Evolutionary conservation across 495 filamentous ascomycete genomes (phyloP), one percentile per base, ranked within the genome.

Genomic region (Penicillium tannophilum): DNA sequence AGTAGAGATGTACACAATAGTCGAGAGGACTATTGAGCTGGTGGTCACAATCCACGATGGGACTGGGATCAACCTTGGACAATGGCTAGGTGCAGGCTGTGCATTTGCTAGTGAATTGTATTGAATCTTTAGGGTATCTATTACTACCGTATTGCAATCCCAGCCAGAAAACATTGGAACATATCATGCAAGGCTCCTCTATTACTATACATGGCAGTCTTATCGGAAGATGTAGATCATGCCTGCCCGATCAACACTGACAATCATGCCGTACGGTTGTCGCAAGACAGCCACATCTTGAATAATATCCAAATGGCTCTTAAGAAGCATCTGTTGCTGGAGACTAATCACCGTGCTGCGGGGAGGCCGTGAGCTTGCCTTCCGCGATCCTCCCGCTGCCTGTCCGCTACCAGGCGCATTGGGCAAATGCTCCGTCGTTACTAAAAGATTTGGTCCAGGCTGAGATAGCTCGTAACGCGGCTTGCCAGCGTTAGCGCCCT

Each of bases 171-270:
- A 19, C 8, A 19, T 36, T 19, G 36, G 19, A 36, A 52, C 28
- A 28, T 28, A 5, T 28, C 28, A 28, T 28, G 35, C 17, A 28
- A 39, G 39, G 36, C 49, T 4, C 35, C 16, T 28, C 26, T 35
- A 30, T 26, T 43, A 42, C 20, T 24, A 47, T 39, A 44, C 23
- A 54, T 41, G 17, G n/a, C 8, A 35, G 11, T 11, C 26, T 78
- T 68, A 93, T 63, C 87, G 86, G 75, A 95, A 96, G 36, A 98
- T 86, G 79, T 94, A 96, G 48, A 98, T 85, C 68, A 93, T 87
- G 4, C 95, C 95, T n/a, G 87, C 88, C 62, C 93, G 82, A 77
- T 99, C 95, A 49, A 87, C 93, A 64, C 88, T 93, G 28, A 98
- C 80, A 42, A 90, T 85, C 92, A 98, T 97, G 9, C 91, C 88